phyloP scores from a whole-genome alignment of 352 stramenopile species.

The Pythium periplocum region DNA sequence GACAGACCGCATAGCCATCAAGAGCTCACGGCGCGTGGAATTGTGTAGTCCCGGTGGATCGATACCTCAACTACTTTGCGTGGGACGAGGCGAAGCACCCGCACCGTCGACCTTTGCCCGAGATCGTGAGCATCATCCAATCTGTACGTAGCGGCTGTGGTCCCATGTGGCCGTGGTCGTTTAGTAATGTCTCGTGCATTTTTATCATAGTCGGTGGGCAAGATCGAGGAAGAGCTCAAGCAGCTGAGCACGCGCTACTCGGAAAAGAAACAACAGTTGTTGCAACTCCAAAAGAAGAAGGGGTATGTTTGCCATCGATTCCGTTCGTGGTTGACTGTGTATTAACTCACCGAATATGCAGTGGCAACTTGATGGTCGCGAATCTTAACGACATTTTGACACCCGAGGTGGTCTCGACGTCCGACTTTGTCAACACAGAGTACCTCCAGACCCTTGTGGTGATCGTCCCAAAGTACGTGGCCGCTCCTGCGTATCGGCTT shows the following conservation, averaged over 20 bases:
- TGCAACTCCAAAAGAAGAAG: constrained; percentile 91
- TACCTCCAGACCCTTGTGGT: constrained; percentile 97
- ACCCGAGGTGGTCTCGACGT: constrained; percentile 82
- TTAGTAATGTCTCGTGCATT: too few species aligned
- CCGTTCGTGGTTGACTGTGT: neutral
- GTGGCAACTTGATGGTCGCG: constrained; percentile 91
- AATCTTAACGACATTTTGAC: constrained; percentile 95
- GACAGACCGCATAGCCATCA: neutral
- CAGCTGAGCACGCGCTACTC: constrained; percentile 90
- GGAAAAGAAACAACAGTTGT: constrained; percentile 91
- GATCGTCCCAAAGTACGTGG: constrained; percentile 85
- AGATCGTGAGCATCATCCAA: constrained; percentile 95
- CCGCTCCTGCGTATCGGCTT: too few species aligned
- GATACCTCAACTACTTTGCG: constrained; percentile 96
- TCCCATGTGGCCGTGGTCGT: too few species aligned
- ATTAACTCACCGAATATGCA: constrained; percentile 11
- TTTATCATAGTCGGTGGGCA: constrained; percentile 69
- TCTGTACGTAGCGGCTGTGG: constrained; percentile 39
- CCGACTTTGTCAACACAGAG: constrained; percentile 94
- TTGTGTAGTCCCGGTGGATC: constrained; percentile 80
- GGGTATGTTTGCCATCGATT: constrained; percentile 34
- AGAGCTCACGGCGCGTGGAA: too few species aligned
- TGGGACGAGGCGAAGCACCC: constrained; percentile 98
- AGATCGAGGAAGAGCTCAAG: constrained; percentile 97
- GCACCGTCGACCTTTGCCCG: constrained; percentile 93